Base-by-base conservation (phyloP, 23 red algal genomes). In the Gracilaria vermiculophylla region DNA sequence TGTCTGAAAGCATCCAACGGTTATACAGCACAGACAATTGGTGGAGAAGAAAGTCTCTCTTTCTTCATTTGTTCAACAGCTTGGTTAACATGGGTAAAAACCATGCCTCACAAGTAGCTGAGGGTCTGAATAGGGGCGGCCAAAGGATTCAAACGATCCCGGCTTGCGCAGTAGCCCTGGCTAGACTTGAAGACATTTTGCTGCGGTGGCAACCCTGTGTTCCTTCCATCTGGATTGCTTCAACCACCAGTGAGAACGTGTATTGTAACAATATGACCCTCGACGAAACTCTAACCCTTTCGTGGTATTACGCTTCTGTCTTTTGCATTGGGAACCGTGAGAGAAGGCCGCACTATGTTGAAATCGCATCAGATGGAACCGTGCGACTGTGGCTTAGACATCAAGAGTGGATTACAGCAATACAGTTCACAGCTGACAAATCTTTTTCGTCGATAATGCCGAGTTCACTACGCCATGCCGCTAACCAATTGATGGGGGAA, bases 41-140 rank as follows among this genome's bases (percentile, higher is more conserved):
- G 67, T 73, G 67, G 67, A 73, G 67, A 73, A 28, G 23, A 16
- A 42, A 73, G 67, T 73, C 67, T 11, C 67, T 73, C 23, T 73
- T 73, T 48, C 23, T 73, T 42, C 67, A 73, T 73, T 48, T 73
- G 47, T 32, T 7, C 0, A n/a, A 73, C 47, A 14, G 67, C 35
- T 34, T 73, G 39, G 40, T 73, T 47, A 48, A 47, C 10, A 28
- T 73, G n/a, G 67, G 67, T 23, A 42, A 10, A 4, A 48, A 31
- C 29, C 58, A 34, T 35, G 25, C 3, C 20, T 2, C 27, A 2
- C 4, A 61, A 61, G 24, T 31, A 29, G 55, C 27, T 2, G 55
- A 7, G 6, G 12, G 28, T 16, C 16, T 17, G 35, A 17, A 64
- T 9, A 2, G 12, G 55, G 55, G 23, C 3, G 15, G 35, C 13